Evolutionary conservation across 2,329 filamentous ascomycete genomes (phyloP).

Genomic region (Parastagonospora avenae): DNA sequence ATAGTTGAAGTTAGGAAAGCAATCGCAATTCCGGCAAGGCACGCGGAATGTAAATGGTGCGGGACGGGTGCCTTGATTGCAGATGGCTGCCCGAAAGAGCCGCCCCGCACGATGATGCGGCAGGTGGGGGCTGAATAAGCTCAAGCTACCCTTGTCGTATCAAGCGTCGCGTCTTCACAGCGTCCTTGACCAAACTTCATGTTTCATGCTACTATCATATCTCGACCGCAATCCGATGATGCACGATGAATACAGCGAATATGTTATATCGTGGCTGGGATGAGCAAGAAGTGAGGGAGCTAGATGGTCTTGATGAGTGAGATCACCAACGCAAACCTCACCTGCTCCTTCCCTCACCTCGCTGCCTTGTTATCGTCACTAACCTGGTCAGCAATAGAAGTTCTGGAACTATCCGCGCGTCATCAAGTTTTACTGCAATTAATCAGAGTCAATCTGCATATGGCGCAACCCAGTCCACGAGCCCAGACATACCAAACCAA

Average conservation of each 20-base stretch:
- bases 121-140: constrained; percentile 28
- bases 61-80: constrained; percentile 22
- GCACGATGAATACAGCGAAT: background rate
- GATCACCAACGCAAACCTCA: constrained; percentile 20
- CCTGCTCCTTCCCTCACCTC: constrained; percentile 4
- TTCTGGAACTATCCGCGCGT: background rate
- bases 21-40: constrained; percentile 2
- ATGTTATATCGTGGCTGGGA: constrained; percentile 9
- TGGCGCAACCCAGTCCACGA: constrained; percentile 4
- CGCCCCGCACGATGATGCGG: constrained; percentile 22
- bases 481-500: constrained; percentile 7
- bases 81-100: constrained; percentile 13
- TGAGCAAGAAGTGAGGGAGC: constrained; percentile 3
- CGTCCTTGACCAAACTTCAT: background rate
- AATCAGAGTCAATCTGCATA: constrained; percentile 20
- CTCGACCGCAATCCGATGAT: background rate
- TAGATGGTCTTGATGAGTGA: constrained; percentile 27
- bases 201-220: background rate
- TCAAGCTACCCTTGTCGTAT: constrained; percentile 7
- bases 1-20: background rate
- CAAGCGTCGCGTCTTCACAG: constrained; percentile 5
- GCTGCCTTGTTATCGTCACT: constrained; percentile 2
- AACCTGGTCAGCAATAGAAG: constrained; percentile 8
- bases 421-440: constrained; percentile 35
- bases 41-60: constrained; percentile 18